Evolutionary conservation across 139 green algal genomes (phyloP).

Genomic region (Closterium sp.): DNA sequence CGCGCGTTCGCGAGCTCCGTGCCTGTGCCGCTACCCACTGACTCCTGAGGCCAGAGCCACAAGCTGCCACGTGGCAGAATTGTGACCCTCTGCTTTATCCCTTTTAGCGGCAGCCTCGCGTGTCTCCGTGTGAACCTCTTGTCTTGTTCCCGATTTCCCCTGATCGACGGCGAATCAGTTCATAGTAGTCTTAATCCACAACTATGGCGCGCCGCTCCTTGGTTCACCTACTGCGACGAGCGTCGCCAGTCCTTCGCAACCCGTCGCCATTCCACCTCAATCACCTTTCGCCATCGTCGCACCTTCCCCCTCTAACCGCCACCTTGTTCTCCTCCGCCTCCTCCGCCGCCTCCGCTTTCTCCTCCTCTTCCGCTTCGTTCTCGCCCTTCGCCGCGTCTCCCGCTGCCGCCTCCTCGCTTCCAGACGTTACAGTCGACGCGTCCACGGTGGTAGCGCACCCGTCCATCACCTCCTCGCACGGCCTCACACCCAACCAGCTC

Average conservation of each 20-base stretch:
- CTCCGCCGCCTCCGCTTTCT: neutral
- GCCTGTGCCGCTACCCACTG: no score
- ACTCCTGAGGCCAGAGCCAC: no score
- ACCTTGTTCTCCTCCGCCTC: neutral
- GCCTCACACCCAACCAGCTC: slow-evolving; percentile 22
- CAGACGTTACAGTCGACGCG: neutral
- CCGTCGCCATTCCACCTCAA: neutral
- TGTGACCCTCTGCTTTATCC: no score
- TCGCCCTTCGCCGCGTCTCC: neutral
- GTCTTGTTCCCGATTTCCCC: no score
- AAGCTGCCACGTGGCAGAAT: no score
- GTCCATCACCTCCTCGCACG: slow-evolving; percentile 17
- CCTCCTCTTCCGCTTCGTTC: neutral
- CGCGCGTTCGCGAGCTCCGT: no score
- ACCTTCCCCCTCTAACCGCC: neutral
- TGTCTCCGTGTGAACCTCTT: no score
- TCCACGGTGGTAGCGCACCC: neutral
- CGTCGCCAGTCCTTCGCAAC: neutral
- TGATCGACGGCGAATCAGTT: no score
- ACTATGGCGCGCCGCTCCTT: neutral
- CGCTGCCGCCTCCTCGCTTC: neutral
- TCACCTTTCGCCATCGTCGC: neutral
- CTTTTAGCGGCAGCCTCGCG: no score
- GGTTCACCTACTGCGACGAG: neutral
- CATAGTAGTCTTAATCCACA: no score